Base-by-base conservation (phyloP, 2,329 filamentous ascomycete species). In the Macrophomina pseudophaseolina region DNA sequence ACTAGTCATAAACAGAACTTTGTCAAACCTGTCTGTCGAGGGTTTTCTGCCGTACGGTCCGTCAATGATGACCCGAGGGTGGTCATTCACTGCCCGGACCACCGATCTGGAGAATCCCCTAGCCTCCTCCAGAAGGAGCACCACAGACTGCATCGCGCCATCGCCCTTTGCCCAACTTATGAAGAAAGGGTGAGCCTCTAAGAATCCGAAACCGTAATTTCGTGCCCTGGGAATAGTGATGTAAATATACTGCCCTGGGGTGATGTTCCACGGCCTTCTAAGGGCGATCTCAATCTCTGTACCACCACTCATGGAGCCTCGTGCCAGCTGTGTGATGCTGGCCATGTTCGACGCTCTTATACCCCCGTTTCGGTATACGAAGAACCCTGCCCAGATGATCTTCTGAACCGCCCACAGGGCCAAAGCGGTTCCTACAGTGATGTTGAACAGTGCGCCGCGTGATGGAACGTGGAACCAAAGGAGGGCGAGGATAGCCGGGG, bases 1-100 rank as follows among this genome's bases (percentile, higher is more conserved):
- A 48, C 65, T 67, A 12, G 66, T 62, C 23, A 70, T 42, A 23
- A 69, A 65, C 3, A 70, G 49, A 6, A 70, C 66, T 46, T 68
- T 70, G 48, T 70, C 66, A 53, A 65, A 70, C 5, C 53, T 14
- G 30, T 56, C 54, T 12, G 66, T 18, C 3, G 59, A 30, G 14
- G 49, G 60, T 30, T 35, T 8, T 18, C 51, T 44, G 32, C 69
- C 68, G 38, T 70, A 70, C 4, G 68, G 69, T n/a, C 69, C 66
- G 53, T 70, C 69, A 11, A 70, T 30, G 18, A 70, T 52, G 2
- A 66, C 46, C 23, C 23, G 23, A 6, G 66, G 60, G 14, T 52
- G 66, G 11, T 30, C 18, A 5, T 60, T 7, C 2, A 12, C 11
- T 12, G 44, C 11, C 23, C 62, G 66, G 14, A 65, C 42, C 3